Conservation (phyloP, 2,329 filamentous ascomycete species). For the Aphanocladium album region DNA sequence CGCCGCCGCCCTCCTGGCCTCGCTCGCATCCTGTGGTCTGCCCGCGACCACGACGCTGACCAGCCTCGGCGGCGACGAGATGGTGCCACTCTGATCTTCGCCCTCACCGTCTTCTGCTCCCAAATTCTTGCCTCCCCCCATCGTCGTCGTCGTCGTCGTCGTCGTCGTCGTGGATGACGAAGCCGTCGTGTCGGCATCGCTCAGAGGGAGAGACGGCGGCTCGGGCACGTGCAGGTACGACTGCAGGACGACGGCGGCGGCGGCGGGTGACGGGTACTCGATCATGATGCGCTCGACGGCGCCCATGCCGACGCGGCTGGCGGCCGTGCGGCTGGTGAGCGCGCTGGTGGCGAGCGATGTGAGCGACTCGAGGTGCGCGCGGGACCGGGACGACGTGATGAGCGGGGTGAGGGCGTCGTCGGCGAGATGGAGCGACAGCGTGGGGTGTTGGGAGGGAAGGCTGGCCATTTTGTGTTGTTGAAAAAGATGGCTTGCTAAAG, state of each 20-base stretch:
- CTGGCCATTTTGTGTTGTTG: constrained; percentile 32
- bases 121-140: too few relatives aligned
- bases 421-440: constrained; percentile 51
- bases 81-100: too few relatives aligned
- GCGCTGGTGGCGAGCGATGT: constrained; percentile 48
- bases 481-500: too few relatives aligned
- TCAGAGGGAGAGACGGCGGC: constrained; percentile 13
- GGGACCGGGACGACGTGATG: constrained; percentile 46
- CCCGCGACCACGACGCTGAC: constrained; percentile 51
- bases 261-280: constrained; percentile 43
- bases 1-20: constrained; percentile 48
- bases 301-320: constrained; percentile 49
- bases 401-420: constrained; percentile 54
- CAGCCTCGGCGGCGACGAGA: constrained; percentile 44
- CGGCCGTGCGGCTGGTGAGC: constrained; percentile 48
- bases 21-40: constrained; percentile 40
- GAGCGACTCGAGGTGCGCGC: constrained; percentile 44
- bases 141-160: too few relatives aligned
- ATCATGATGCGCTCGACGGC: constrained; percentile 53
- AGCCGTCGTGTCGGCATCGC: not conserved
- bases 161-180: not conserved
- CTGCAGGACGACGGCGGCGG: constrained; percentile 34
- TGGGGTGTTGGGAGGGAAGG: constrained; percentile 44
- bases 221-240: constrained; percentile 40
- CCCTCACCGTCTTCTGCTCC: too few relatives aligned